These are phyloP conservation scores for Phialophora chinensis DNA, from an alignment of 2,329 filamentous ascomycete species.

Conservation along the genomic window DNA sequence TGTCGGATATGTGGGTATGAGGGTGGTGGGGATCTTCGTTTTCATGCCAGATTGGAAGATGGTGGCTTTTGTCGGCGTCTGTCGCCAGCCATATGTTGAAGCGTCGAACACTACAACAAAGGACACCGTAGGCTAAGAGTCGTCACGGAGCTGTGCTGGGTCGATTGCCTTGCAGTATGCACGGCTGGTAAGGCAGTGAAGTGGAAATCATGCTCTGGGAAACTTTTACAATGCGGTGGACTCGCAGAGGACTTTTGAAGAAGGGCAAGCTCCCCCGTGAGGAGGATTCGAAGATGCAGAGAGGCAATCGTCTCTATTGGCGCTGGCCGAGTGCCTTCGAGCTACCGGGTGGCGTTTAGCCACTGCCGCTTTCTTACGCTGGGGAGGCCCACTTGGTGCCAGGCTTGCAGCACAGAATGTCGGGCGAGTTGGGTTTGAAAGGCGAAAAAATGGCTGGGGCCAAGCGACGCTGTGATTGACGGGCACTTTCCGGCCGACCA, in stretches of 20 bases:
- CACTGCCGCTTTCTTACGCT: slow-evolving; percentile 10
- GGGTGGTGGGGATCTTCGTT: slow-evolving; percentile 18
- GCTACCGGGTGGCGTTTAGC: slow-evolving; percentile 23
- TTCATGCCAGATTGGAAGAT: slow-evolving; percentile 35
- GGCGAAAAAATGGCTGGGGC: slow-evolving; percentile 16
- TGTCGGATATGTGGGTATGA: slow-evolving; percentile 23
- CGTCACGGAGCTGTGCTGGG: too few relatives aligned
- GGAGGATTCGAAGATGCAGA: neutral
- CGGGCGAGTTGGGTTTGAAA: slow-evolving; percentile 12
- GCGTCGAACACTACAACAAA: neutral
- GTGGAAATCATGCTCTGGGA: neutral
- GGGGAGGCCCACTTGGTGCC: slow-evolving; percentile 10
- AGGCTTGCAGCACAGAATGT: slow-evolving; percentile 8
- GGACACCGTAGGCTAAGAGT: too few relatives aligned
- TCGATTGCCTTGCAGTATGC: too few relatives aligned
- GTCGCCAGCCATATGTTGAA: neutral
- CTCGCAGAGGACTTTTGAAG: neutral
- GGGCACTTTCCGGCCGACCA: slow-evolving; percentile 20
- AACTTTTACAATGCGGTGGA: neutral
- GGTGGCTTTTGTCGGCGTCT: slow-evolving; percentile 17
- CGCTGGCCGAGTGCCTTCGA: neutral
- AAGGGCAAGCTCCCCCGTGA: neutral
- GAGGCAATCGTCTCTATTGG: neutral
- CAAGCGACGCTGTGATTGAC: slow-evolving; percentile 25
- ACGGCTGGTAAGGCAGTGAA: neutral